Evolutionary conservation across 495 filamentous ascomycete genomes (phyloP), one percentile per base, ranked within the genome.

Genomic region (Amniculicola lignicola): DNA sequence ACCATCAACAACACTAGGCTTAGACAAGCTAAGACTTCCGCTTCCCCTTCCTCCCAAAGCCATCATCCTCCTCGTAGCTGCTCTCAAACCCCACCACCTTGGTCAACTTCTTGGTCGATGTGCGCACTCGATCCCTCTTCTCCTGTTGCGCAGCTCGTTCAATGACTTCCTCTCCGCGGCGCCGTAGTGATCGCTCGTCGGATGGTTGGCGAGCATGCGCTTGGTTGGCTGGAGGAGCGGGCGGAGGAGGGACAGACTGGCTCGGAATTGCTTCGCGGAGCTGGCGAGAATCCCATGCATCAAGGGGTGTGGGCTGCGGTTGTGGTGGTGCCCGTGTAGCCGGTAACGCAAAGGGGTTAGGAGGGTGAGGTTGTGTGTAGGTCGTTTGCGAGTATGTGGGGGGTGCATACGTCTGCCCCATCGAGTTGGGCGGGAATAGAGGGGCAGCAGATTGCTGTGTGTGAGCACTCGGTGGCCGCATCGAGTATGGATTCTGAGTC

Each of bases 271-370:
- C 47, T 9, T 59, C 55, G n/a, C 41, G 47, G 28, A 59, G 24
- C 31, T 53, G 22, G 7, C 55, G 39, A 10, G 29, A 21, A 40
- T 45, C 55, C 55, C 55, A 59, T 7, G 55, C 18, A 16, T 51
- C 55, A 24, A 23, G 47, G n/a, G n/a, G n/a, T n/a, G 11, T 27
- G 4, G 12, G 24, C 19, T 16, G 35, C 24, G 7, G 53, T n/a
- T n/a, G 53, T 22, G 53, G 53, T 22, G 41, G 25, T 4, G 27
- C 2, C 2, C 54, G 54, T 1, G 25, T 40, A 1, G 24, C 33
- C 1, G 49, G 50, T 21, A 53, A 49, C 2, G 50, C 42, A 15
- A 60, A 60, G 9, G 57, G 49, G 24, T 54, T 54, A 4, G 57
- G 49, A 9, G 57, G 54, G 2, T 49, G 49, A 18, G 50, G 50